Evolutionary conservation across 208 protist species (phyloP).

Genomic region (Crithidia expoeki): DNA sequence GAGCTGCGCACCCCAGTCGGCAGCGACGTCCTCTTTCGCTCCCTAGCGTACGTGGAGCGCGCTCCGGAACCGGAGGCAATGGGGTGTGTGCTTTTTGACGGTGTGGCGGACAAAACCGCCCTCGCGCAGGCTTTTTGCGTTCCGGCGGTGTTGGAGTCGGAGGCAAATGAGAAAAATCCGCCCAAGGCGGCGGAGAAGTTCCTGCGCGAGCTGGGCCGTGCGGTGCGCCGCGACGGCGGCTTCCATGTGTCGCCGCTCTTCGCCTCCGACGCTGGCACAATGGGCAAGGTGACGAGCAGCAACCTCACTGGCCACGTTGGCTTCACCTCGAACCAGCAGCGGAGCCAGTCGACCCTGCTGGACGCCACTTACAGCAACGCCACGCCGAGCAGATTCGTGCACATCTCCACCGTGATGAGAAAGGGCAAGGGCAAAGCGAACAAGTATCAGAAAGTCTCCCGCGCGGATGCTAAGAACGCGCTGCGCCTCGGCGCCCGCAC

Average conservation of each 20-base stretch:
- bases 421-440: constrained; percentile 38
- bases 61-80: constrained; percentile 71
- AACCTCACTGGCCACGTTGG: constrained; percentile 69
- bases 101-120: constrained; percentile 60
- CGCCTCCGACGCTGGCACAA: constrained; percentile 67
- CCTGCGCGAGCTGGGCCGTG: constrained; percentile 70
- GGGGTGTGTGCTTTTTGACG: constrained; percentile 69
- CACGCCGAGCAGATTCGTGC: constrained; percentile 81
- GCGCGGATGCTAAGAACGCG: constrained; percentile 68
- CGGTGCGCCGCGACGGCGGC: constrained; percentile 83
- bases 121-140: constrained; percentile 85
- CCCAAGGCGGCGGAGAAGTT: constrained; percentile 67
- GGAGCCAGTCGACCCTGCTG: constrained; percentile 67
- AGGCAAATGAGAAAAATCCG: constrained; percentile 33
- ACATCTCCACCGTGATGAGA: constrained; percentile 68
- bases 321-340: constrained; percentile 85
- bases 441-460: constrained; percentile 45
- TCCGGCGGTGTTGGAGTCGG: constrained; percentile 30
- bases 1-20: constrained; percentile 59
- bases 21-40: constrained; percentile 78
- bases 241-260: constrained; percentile 88
- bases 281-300: constrained; percentile 79
- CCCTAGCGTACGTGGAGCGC: constrained; percentile 68
- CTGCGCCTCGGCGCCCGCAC: constrained; percentile 78
- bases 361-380: constrained; percentile 89